Conservation (phyloP, 768 basidiomycete species). For the Hysterangium stoloniferum region DNA sequence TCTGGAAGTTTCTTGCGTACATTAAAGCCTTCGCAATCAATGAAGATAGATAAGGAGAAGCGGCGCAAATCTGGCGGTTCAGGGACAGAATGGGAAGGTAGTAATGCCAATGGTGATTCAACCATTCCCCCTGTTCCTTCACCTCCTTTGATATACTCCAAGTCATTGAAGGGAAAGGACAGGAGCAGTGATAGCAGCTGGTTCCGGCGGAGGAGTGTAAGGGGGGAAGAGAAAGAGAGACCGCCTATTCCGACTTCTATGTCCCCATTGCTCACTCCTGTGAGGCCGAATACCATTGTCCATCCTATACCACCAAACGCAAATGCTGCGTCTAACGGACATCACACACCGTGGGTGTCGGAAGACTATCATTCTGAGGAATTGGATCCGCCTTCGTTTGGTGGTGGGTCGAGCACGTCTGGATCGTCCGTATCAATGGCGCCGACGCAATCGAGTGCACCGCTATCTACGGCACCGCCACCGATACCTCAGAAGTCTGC, state of each 20-base stretch:
- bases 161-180: slow-evolving; percentile 6
- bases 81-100: neutral
- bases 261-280: neutral
- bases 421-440: neutral
- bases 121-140: neutral
- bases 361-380: too few relatives aligned
- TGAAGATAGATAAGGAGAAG: slow-evolving; percentile 15
- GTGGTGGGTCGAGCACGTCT: neutral
- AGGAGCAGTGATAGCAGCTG: neutral
- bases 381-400: too few relatives aligned
- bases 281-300: neutral
- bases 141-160: neutral
- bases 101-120: neutral
- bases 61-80: slow-evolving; percentile 5
- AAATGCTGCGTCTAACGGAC: neutral
- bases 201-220: neutral
- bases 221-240: neutral
- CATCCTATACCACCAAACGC: neutral
- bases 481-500: neutral
- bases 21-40: slow-evolving; percentile 16
- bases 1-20: slow-evolving; percentile 25
- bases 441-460: neutral
- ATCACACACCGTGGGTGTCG: too few relatives aligned
- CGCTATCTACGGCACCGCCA: neutral
- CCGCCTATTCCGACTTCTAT: neutral